Evolutionary conservation across 768 basidiomycete species (phyloP), one percentile per base, ranked within the genome.

Genomic region (Tricholoma sp.): DNA sequence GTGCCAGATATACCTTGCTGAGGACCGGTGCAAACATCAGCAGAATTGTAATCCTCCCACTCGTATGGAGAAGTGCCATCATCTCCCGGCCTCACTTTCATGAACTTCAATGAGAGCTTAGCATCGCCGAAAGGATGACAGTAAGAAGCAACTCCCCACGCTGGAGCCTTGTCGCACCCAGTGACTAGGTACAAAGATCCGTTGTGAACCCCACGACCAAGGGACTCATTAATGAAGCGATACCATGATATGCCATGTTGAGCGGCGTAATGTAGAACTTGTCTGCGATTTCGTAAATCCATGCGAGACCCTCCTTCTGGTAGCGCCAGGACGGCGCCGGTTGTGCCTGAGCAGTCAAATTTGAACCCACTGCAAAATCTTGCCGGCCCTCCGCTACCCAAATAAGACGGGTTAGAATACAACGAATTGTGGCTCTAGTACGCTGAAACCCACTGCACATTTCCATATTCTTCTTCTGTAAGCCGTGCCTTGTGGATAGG

Each of bases 161-260:
- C 55, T 8, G 21, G 14, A 16, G 59, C 50, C 54, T 67, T 67
- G 50, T 66, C 66, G 39, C 34, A 57, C 12, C 63, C 62, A 6
- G 64, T 64, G 5, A 67, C 41, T 16, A 66, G 60, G 55, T 60
- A 66, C n/a, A 66, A 50, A 29, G 61, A 32, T 50, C 61, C 66
- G 45, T 60, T 62, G 12, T 58, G 52, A 22, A 60, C 57, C 18
- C 52, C 16, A 18, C 62, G 54, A 32, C 55, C 45, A 45, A 61
- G 60, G 5, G 54, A 54, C 10, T 35, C 46, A 32, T 61, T 61
- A 22, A 47, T 52, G 12, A 59, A 63, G n/a, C 39, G 37, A 34
- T 63, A 63, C 58, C 64, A 63, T 32, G 52, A 58, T 27, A 47
- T 56, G 6, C 59, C 59, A 43, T 55, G 47, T 22, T 31, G 34